A percentile compares a stretch with the other conserved stretches of the same genome.
Evolutionary conservation across 2,329 filamentous ascomycete species (phyloP).

Genomic region (Fusarium clavum): DNA sequence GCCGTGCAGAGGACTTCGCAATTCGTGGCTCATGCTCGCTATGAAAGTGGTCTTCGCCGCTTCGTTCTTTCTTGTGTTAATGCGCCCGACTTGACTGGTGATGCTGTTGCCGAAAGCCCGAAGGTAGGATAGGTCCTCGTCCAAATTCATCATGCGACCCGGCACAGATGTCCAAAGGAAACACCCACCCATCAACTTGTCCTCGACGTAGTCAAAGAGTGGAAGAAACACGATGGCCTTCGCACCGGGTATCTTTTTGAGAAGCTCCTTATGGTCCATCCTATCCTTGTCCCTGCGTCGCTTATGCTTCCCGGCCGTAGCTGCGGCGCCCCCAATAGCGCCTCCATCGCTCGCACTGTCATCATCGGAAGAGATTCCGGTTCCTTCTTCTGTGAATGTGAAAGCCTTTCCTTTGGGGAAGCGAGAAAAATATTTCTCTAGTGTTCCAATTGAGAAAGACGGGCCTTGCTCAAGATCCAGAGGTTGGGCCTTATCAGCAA

Average conservation of each 20-base stretch:
- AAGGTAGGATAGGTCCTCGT: constrained; percentile 54
- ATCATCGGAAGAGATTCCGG: constrained; percentile 48
- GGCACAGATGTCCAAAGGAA: constrained; percentile 52
- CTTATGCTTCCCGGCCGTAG: background rate
- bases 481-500: constrained; percentile 42
- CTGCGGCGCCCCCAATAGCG: background rate
- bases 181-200: constrained; percentile 51
- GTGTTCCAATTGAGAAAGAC: constrained; percentile 45
- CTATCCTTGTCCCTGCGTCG: constrained; percentile 26
- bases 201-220: constrained; percentile 51
- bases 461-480: constrained; percentile 45
- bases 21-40: constrained; percentile 68
- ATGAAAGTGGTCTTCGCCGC: constrained; percentile 69
- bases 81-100: constrained; percentile 66
- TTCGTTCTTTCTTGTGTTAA: constrained; percentile 63
- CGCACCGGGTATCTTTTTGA: constrained; percentile 50
- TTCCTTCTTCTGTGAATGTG: constrained; percentile 48
- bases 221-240: constrained; percentile 52
- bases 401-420: constrained; percentile 49
- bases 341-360: constrained; percentile 47
- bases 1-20: constrained; percentile 67
- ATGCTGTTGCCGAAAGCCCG: constrained; percentile 44
- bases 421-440: constrained; percentile 48
- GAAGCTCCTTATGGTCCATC: constrained; percentile 50
- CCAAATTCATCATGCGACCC: constrained; percentile 52